These are phyloP conservation scores for Suhomyces sp. DNA, from an alignment of 805 yeast genomes.

Conservation along the genomic window DNA sequence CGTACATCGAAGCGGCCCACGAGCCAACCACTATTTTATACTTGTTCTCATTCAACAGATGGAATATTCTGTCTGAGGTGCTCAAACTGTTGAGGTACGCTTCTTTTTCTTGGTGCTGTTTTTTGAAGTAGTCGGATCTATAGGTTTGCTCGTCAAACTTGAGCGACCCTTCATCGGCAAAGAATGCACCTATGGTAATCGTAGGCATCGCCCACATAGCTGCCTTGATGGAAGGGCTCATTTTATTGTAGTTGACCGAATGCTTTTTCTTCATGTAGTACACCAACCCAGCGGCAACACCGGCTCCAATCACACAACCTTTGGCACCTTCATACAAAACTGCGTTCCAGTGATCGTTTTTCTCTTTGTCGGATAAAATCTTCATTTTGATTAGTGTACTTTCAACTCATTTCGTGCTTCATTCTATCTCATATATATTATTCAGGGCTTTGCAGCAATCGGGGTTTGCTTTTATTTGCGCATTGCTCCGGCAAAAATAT, in stretches of 20 bases:
- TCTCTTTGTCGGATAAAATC: slow-evolving; percentile 35
- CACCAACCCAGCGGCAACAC: slow-evolving; percentile 29
- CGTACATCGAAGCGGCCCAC: slow-evolving; percentile 38
- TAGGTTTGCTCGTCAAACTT: slow-evolving; percentile 37
- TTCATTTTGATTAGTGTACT: slow-evolving; percentile 27
- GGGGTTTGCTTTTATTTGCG: background rate
- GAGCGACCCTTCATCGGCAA: slow-evolving; percentile 45
- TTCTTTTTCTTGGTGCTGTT: slow-evolving; percentile 29
- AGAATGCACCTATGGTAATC: slow-evolving; percentile 34
- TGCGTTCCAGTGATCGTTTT: slow-evolving; percentile 35
- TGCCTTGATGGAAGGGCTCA: slow-evolving; percentile 37
- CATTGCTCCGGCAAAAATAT: background rate
- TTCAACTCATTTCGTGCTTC: background rate
- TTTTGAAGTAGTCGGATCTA: slow-evolving; percentile 27
- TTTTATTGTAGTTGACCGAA: slow-evolving; percentile 28
- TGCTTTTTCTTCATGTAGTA: slow-evolving; percentile 29
- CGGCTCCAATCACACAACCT: slow-evolving; percentile 36
- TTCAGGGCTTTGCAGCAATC: background rate
- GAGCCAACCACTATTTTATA: slow-evolving; percentile 34
- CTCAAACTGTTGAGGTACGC: slow-evolving; percentile 30
- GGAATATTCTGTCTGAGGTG: slow-evolving; percentile 26
- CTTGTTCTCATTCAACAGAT: slow-evolving; percentile 30
- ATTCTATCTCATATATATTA: background rate
- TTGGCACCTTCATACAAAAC: slow-evolving; percentile 35
- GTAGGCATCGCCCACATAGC: slow-evolving; percentile 40